Evolutionary conservation across 345 rosid genomes (phyloP).

Genomic region (Punica granatum): DNA sequence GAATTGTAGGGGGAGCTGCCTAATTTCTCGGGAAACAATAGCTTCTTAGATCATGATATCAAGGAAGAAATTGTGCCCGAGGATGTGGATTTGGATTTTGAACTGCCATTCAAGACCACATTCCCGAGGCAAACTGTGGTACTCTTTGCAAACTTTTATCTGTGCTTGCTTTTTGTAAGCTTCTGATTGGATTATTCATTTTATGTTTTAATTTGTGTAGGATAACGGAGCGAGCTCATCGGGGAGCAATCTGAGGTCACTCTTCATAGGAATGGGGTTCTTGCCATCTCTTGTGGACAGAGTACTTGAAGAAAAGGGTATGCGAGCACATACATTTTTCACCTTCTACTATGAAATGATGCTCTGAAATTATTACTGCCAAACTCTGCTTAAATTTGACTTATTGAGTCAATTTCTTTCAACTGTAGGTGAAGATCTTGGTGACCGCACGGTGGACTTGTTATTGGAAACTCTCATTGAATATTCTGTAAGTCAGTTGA

Average conservation of each 20-base stretch:
- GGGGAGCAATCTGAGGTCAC: slow-evolving; percentile 49
- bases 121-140: slow-evolving; percentile 38
- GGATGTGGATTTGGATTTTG: slow-evolving; percentile 53
- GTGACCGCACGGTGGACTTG: slow-evolving; percentile 61
- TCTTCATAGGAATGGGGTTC: slow-evolving; percentile 76
- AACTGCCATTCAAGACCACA: slow-evolving; percentile 33
- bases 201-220: slow-evolving; percentile 31
- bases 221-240: slow-evolving; percentile 74
- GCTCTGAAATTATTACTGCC: not conserved
- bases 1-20: slow-evolving; percentile 26
- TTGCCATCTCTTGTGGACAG: slow-evolving; percentile 53
- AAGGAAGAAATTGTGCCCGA: slow-evolving; percentile 30
- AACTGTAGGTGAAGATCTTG: slow-evolving; percentile 64
- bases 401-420: slow-evolving; percentile 16
- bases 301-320: slow-evolving; percentile 79
- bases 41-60: slow-evolving; percentile 24
- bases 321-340: not conserved
- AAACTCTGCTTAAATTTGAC: not conserved
- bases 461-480: slow-evolving; percentile 59
- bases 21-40: slow-evolving; percentile 14
- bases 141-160: slow-evolving; percentile 12
- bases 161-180: not conserved
- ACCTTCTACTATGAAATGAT: not conserved
- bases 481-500: slow-evolving; percentile 34
- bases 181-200: slow-evolving; percentile 6